Conservation (phyloP, 2,329 filamentous ascomycete species). For the Kalmusia sp. region DNA sequence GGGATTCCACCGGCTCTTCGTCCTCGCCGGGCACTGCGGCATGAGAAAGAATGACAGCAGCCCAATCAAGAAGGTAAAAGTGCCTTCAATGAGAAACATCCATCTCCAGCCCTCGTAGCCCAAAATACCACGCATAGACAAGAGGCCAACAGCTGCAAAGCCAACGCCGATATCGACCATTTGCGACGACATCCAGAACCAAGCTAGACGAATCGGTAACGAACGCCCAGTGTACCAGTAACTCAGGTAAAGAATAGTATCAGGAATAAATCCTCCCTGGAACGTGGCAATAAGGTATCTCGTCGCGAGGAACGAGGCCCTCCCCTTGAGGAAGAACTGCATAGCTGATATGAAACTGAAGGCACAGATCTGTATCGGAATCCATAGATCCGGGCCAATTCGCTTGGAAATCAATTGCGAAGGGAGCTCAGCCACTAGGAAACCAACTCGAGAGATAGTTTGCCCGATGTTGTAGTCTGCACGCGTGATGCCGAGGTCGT, state of each 20-base stretch:
- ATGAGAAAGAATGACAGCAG: slow-evolving; percentile 33
- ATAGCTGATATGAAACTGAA: slow-evolving; percentile 59
- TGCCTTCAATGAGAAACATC: slow-evolving; percentile 55
- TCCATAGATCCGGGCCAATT: slow-evolving; percentile 47
- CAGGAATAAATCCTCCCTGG: slow-evolving; percentile 61
- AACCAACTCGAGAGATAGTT: slow-evolving; percentile 75
- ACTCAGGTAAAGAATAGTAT: slow-evolving; percentile 27
- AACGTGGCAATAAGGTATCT: slow-evolving; percentile 49
- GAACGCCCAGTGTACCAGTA: slow-evolving; percentile 70
- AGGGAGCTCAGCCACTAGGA: slow-evolving; percentile 63
- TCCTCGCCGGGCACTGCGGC: slow-evolving; percentile 63
- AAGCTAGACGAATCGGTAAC: slow-evolving; percentile 55
- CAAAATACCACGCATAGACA: slow-evolving; percentile 47
- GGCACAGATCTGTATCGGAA: slow-evolving; percentile 49
- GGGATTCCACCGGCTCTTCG: slow-evolving; percentile 37
- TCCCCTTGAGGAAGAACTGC: slow-evolving; percentile 68
- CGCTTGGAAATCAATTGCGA: slow-evolving; percentile 51
- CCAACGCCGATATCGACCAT: slow-evolving; percentile 33
- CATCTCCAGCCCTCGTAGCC: slow-evolving; percentile 51
- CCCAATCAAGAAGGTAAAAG: slow-evolving; percentile 24
- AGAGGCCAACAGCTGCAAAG: slow-evolving; percentile 43
- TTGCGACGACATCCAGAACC: slow-evolving; percentile 47
- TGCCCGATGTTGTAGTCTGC: slow-evolving; percentile 26
- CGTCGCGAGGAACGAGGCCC: slow-evolving; percentile 45
- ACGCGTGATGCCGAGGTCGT: slow-evolving; percentile 23